Evolutionary conservation across 2,329 filamentous ascomycete genomes (phyloP).

Genomic region (Blastomyces percursus): DNA sequence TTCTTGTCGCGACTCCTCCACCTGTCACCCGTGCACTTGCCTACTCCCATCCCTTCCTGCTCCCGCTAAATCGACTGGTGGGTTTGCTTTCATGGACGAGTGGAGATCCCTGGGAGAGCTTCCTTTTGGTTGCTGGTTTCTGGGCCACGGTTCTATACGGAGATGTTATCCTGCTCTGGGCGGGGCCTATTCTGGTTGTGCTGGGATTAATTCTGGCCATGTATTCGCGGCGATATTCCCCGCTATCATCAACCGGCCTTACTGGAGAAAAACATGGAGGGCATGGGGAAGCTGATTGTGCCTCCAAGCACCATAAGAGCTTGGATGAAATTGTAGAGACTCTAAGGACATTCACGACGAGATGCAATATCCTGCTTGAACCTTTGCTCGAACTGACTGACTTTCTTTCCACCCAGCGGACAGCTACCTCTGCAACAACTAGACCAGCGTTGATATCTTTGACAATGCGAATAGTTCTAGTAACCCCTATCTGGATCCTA

Average conservation of each 20-base stretch:
- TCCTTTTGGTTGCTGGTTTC: slow-evolving; percentile 71
- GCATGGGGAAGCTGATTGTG: slow-evolving; percentile 48
- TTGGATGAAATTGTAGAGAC: slow-evolving; percentile 96
- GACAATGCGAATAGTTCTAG: slow-evolving; percentile 76
- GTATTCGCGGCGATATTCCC: slow-evolving; percentile 83
- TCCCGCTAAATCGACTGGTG: slow-evolving; percentile 74
- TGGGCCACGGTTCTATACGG: slow-evolving; percentile 84
- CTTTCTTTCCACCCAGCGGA: slow-evolving; percentile 82
- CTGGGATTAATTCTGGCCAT: slow-evolving; percentile 73
- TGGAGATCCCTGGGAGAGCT: slow-evolving; percentile 93
- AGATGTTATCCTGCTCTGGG: slow-evolving; percentile 66
- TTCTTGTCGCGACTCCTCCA: slow-evolving; percentile 85
- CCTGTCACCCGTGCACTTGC: slow-evolving; percentile 88
- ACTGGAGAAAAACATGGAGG: slow-evolving; percentile 52
- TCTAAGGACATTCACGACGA: slow-evolving; percentile 74
- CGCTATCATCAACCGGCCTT: slow-evolving; percentile 75
- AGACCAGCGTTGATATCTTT: slow-evolving; percentile 79
- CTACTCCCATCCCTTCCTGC: slow-evolving; percentile 88
- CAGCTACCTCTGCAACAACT: slow-evolving; percentile 82
- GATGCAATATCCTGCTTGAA: slow-evolving; percentile 85
- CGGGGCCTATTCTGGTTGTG: slow-evolving; percentile 74
- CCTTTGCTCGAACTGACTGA: slow-evolving; percentile 82
- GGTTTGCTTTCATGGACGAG: slow-evolving; percentile 91
- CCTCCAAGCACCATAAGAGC: slow-evolving; percentile 77
- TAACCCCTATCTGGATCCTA: slow-evolving; percentile 78